These are phyloP conservation scores for Boletellus sp. DNA, from an alignment of 1,284 basidiomycete genomes.

Conservation along the genomic window DNA sequence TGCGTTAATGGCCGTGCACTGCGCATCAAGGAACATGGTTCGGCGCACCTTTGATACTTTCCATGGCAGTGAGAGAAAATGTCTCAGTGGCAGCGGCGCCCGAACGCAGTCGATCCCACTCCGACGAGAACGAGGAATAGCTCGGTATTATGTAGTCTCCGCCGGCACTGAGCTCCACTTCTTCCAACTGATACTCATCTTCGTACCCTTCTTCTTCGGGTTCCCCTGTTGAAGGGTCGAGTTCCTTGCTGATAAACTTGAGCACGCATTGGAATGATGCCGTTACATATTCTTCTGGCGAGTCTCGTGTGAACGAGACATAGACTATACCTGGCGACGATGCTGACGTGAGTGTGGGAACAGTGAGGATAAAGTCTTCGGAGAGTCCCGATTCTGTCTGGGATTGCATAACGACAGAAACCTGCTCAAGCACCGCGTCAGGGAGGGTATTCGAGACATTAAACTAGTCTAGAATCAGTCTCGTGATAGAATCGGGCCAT, in stretches of 20 bases:
- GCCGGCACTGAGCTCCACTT: slow-evolving; percentile 87
- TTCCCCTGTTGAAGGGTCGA: slow-evolving; percentile 94
- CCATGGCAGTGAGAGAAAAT: slow-evolving; percentile 89
- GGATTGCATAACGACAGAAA: slow-evolving; percentile 90
- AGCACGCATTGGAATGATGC: slow-evolving; percentile 92
- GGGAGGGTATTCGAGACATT: slow-evolving; percentile 98
- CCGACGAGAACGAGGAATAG: slow-evolving; percentile 86
- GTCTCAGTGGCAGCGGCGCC: slow-evolving; percentile 85
- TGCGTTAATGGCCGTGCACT: slow-evolving; percentile 8
- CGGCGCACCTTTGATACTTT: slow-evolving; percentile 83
- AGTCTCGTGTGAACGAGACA: slow-evolving; percentile 88
- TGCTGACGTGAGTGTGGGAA: slow-evolving; percentile 64
- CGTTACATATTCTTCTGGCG: slow-evolving; percentile 72
- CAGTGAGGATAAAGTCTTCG: slow-evolving; percentile 94
- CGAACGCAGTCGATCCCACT: slow-evolving; percentile 90
- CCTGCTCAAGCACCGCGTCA: slow-evolving; percentile 95
- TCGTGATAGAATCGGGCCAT: neutral
- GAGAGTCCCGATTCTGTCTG: slow-evolving; percentile 72
- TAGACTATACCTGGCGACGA: slow-evolving; percentile 84
- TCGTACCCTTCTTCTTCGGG: slow-evolving; percentile 98
- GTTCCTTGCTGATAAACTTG: slow-evolving; percentile 95
- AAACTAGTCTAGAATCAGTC: slow-evolving; percentile 55
- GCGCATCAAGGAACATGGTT: slow-evolving; percentile 6
- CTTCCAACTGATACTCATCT: slow-evolving; percentile 97
- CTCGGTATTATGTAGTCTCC: slow-evolving; percentile 93